Conservation (phyloP, 2,329 filamentous ascomycete species). For the Malbranchea zuffiana region DNA sequence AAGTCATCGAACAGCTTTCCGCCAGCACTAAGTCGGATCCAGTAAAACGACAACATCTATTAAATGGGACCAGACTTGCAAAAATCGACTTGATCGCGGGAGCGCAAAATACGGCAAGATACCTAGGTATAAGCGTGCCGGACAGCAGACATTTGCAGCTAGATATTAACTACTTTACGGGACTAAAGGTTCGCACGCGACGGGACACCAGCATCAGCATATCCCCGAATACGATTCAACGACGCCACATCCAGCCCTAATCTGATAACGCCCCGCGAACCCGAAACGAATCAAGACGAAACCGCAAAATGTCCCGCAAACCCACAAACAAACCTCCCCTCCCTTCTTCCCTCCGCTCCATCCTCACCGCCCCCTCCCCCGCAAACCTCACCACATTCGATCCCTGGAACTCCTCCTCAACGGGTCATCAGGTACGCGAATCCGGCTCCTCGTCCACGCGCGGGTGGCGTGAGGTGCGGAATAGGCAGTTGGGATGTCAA, state of each 20-base stretch:
- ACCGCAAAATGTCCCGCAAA: conserved; percentile 12
- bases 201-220: too few species aligned
- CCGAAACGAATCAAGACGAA: conserved; percentile 1
- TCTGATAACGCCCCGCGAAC: too few species aligned
- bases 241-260: too few species aligned
- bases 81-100: too few species aligned
- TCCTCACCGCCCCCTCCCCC: conserved; percentile 16
- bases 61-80: too few species aligned
- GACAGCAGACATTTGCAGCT: too few species aligned
- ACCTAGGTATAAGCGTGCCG: too few species aligned
- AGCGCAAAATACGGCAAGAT: too few species aligned
- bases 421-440: conserved; percentile 18
- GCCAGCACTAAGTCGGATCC: conserved; percentile 8
- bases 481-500: conserved; percentile 12
- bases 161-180: too few species aligned
- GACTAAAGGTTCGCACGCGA: too few species aligned
- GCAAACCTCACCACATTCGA: conserved; percentile 19
- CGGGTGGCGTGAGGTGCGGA: conserved; percentile 16
- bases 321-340: conserved; percentile 17
- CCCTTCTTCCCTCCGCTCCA: conserved; percentile 16
- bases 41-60: conserved; percentile 12
- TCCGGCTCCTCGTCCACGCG: conserved; percentile 12
- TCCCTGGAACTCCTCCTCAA: conserved; percentile 16
- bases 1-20: conserved; percentile 5
- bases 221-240: too few species aligned